phyloP scores from a whole-genome alignment of 345 rosid species.

The Atalantia buxifolia region DNA sequence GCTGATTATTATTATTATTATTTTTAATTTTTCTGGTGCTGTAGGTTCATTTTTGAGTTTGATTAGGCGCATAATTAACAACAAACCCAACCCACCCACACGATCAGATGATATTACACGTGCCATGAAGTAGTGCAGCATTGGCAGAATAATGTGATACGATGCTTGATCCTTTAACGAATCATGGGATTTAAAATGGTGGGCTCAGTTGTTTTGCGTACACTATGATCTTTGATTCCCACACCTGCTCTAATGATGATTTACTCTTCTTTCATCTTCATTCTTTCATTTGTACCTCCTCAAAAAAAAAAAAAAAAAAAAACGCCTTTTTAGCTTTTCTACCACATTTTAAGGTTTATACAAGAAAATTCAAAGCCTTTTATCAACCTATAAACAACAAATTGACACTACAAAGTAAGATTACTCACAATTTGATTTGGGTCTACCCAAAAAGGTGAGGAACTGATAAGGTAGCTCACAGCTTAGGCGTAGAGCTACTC shows the following conservation, averaged over 20 bases:
- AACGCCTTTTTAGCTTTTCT: constrained; percentile 3
- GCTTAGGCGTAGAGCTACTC: constrained; percentile 2
- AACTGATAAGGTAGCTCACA: neutral
- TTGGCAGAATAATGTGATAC: neutral
- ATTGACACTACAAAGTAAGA: neutral
- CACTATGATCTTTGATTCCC: constrained; percentile 14
- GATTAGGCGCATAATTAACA: constrained; percentile 6
- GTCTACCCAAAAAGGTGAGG: neutral
- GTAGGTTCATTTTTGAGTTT: neutral
- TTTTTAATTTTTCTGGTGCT: neutral
- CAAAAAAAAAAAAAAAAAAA: neutral
- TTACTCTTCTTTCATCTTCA: constrained; percentile 8
- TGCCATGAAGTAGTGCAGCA: neutral
- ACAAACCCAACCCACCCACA: neutral
- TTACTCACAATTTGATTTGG: neutral
- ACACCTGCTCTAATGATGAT: constrained; percentile 22
- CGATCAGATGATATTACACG: neutral
- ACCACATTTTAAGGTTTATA: neutral
- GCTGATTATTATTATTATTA: neutral
- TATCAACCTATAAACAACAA: neutral
- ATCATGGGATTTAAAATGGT: neutral
- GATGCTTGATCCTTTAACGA: neutral
- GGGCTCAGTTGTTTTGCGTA: constrained; percentile 25
- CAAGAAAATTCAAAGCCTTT: neutral
- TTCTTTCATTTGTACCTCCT: neutral